These are phyloP conservation scores for Curvularia spicifera DNA, from an alignment of 2,329 filamentous ascomycete species.

Conservation along the genomic window DNA sequence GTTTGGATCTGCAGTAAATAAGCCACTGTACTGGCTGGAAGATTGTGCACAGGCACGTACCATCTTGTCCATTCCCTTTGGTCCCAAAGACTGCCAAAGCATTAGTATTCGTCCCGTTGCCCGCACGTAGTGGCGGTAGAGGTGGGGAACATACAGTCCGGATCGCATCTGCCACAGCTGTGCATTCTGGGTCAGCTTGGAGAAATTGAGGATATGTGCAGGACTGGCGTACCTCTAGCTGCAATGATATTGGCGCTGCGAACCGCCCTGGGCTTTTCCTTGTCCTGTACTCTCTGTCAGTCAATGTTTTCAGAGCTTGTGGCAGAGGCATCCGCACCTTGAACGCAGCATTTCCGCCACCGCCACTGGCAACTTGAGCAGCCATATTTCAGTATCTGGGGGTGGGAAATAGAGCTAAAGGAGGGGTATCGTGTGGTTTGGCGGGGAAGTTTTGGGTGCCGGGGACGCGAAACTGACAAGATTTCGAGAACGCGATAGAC, in stretches of 20 bases:
- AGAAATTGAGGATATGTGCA: constrained; percentile 25
- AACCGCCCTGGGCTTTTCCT: constrained; percentile 98
- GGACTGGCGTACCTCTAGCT: constrained; percentile 74
- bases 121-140: constrained; percentile 22
- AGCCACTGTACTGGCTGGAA: constrained; percentile 9
- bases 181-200: constrained; percentile 29
- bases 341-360: constrained; percentile 68
- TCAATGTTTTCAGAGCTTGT: constrained; percentile 37
- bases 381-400: constrained; percentile 38
- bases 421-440: constrained; percentile 33
- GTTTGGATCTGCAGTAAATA: constrained; percentile 73
- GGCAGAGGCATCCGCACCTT: constrained; percentile 55
- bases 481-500: constrained; percentile 33
- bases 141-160: constrained; percentile 67
- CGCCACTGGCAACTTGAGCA: constrained; percentile 48
- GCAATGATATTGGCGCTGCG: constrained; percentile 96
- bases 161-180: constrained; percentile 96
- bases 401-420: constrained; percentile 13
- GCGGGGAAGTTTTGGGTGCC: constrained; percentile 32
- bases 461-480: constrained; percentile 33
- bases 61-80: constrained; percentile 99
- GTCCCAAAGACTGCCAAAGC: constrained; percentile 73
- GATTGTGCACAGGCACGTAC: constrained; percentile 43
- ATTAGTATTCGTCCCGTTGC: constrained; percentile 33
- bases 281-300: constrained; percentile 64